A percentile compares a stretch with the other conserved stretches of the same genome.
Conservation (phyloP, 768 basidiomycete species). For the Boletus eberwhitei region DNA sequence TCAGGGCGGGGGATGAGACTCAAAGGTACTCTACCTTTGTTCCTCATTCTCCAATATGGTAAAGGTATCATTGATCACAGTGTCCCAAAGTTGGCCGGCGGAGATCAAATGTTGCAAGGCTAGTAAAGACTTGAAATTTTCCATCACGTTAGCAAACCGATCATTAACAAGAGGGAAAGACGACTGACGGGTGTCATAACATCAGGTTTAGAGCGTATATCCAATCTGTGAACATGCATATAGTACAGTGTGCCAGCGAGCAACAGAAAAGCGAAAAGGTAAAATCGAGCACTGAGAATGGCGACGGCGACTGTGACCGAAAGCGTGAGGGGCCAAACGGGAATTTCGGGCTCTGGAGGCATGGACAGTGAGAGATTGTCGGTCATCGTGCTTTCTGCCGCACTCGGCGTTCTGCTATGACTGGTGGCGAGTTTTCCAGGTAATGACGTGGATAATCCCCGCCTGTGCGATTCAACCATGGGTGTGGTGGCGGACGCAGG, state of each 20-base stretch:
- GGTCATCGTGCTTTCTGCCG: constrained; percentile 26
- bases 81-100: constrained; percentile 72
- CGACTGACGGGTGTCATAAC: constrained; percentile 51
- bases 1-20: neutral
- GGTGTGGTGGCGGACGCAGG: constrained; percentile 46
- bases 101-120: constrained; percentile 64
- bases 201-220: constrained; percentile 39
- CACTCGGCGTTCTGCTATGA: constrained; percentile 44
- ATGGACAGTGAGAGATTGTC: constrained; percentile 25
- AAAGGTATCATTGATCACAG: constrained; percentile 67
- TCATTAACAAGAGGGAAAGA: neutral
- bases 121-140: constrained; percentile 50
- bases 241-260: constrained; percentile 39
- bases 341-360: constrained; percentile 34
- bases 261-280: constrained; percentile 38
- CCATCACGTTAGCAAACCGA: constrained; percentile 2
- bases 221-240: constrained; percentile 36
- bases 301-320: constrained; percentile 38
- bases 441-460: constrained; percentile 36
- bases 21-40: constrained; percentile 44
- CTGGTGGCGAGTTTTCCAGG: constrained; percentile 42
- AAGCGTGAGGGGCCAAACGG: constrained; percentile 40
- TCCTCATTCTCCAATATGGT: constrained; percentile 67
- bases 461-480: constrained; percentile 29
- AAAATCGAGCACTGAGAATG: constrained; percentile 44